Evolutionary conservation across 495 filamentous ascomycete genomes (phyloP), one percentile per base, ranked within the genome.

Genomic region (Talaromyces proteolyticus): DNA sequence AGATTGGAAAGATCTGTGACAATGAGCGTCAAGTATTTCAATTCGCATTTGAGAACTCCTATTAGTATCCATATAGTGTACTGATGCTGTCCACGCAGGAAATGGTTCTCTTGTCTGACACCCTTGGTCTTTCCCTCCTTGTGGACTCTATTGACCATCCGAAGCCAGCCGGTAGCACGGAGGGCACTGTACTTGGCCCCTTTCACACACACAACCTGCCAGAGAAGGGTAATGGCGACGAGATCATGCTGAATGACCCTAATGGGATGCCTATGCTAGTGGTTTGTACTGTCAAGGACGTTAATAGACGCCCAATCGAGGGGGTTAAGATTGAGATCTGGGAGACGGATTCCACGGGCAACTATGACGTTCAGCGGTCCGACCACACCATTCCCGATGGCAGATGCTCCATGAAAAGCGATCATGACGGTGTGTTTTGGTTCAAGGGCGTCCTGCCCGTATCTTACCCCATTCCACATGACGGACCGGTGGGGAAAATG

Each of bases 141-240:
- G 86, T 95, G 48, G 91, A 95, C 69, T 79, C 76, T 53, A 93
- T 95, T 72, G 88, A 91, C 70, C 89, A 95, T 69, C 91, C 91
- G 51, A 94, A 89, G 60, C 88, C 87, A 0, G 58, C 80, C 0
- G 63, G 65, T 34, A 77, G 78, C 42, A 96, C 91, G 8, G 89
- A 95, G 63, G 88, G 90, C 40, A 90, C 91, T 2, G 87, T 96
- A 23, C 79, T 95, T 0, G 91, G 91, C 0, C 91, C 91, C 36
- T 96, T 95, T 75, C 89, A 96, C 75, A 92, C 89, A 3, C 87
- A 95, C 66, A 89, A 95, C 55, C 88, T 90, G 2, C 75, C 83
- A 24, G 64, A 73, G 23, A 73, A 86, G 39, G 47, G 73, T 10
- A 68, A 82, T 52, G 91, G 91, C 22, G 68, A 75, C 18, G 58